Conservation (phyloP, 164 flowering plant genomes). For the Nymphaea thermarum region DNA sequence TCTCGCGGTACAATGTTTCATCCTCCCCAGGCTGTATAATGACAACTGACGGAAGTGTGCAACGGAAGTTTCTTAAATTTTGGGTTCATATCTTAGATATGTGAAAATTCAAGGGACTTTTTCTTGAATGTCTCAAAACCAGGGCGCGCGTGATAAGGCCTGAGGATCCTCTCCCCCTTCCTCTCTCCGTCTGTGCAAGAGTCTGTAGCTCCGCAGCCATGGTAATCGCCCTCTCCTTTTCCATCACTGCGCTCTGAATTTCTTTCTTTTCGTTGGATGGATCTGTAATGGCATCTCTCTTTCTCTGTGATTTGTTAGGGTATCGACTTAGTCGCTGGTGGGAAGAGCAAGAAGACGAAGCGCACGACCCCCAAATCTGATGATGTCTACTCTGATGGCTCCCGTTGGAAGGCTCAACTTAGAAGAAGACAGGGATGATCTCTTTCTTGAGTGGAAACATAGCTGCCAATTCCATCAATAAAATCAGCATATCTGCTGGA, state of each 20-base stretch:
- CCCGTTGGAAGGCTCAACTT: no score
- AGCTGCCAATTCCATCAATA: no score
- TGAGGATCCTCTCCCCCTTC: background rate
- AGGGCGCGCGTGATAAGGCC: no score
- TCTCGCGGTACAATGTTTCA: no score
- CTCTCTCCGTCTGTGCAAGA: background rate
- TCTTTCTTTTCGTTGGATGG: background rate
- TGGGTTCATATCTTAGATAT: no score
- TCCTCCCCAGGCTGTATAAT: no score
- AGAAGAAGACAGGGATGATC: no score
- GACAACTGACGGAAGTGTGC: no score
- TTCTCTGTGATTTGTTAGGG: conserved; percentile 4
- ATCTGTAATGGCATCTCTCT: background rate
- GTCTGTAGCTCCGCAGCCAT: background rate
- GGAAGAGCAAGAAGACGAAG: conserved; percentile 21
- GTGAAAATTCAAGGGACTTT: no score
- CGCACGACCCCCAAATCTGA: conserved; percentile 13
- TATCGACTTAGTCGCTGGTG: conserved; percentile 21
- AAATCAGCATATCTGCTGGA: no score
- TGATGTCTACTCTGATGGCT: conserved; percentile 5
- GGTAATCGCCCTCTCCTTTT: background rate
- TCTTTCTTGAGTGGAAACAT: no score
- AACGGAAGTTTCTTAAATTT: no score
- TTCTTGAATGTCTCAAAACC: background rate
- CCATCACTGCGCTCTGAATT: background rate